A percentile compares a stretch with the other conserved stretches of the same genome.
phyloP scores from a whole-genome alignment of 2,329 filamentous ascomycete species.

The Camptophora hylomeconis region DNA sequence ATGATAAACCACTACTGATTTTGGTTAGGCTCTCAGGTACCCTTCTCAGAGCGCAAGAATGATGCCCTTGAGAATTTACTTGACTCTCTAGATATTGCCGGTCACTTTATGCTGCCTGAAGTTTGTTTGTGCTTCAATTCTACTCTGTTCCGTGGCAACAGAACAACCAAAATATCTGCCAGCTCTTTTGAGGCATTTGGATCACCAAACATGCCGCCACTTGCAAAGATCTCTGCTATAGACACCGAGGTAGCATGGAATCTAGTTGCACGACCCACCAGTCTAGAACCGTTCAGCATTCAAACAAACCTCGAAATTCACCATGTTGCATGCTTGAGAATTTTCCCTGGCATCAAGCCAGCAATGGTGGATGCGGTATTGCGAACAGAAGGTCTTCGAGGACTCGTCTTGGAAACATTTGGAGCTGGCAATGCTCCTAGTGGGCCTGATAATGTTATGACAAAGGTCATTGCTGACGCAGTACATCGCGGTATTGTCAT shows the following conservation, averaged over 20 bases:
- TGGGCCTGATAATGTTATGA: conserved; percentile 65
- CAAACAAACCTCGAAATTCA: conserved; percentile 66
- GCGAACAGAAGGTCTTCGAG: conserved; percentile 59
- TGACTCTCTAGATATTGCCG: conserved; percentile 72
- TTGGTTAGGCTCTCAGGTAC: conserved; percentile 52
- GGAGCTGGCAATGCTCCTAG: conserved; percentile 85
- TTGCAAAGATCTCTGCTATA: conserved; percentile 69
- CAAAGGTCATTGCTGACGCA: conserved; percentile 61
- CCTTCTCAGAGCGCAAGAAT: conserved; percentile 80
- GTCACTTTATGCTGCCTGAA: conserved; percentile 84
- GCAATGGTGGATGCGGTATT: conserved; percentile 84
- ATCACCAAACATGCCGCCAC: conserved; percentile 70
- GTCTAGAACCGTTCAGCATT: conserved; percentile 60
- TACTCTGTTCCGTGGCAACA: conserved; percentile 76
- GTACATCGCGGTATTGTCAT: conserved; percentile 72
- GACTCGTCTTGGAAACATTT: conserved; percentile 81
- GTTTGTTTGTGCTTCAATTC: conserved; percentile 92
- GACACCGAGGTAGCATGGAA: conserved; percentile 73
- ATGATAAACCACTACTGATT: no score
- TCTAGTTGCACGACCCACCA: conserved; percentile 59
- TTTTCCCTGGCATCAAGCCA: conserved; percentile 88
- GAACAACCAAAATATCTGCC: conserved; percentile 76
- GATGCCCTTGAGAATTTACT: conserved; percentile 86
- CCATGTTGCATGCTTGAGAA: conserved; percentile 78
- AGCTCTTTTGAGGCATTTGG: conserved; percentile 79